phyloP scores from a whole-genome alignment of 1,284 basidiomycete species.

The Sporisorium graminicola region DNA sequence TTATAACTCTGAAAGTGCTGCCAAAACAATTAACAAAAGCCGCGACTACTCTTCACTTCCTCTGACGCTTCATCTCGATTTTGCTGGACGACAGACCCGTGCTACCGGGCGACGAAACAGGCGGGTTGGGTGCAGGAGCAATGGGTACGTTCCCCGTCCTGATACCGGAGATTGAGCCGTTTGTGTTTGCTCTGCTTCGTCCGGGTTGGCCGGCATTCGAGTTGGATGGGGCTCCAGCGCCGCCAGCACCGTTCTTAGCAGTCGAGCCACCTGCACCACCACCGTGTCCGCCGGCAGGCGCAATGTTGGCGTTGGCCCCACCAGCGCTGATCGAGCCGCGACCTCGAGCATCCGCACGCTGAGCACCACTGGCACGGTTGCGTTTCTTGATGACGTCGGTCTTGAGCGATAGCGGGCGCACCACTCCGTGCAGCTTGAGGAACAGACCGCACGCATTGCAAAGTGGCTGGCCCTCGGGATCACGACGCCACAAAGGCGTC shows the following conservation, averaged over 20 bases:
- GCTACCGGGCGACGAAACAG: conserved; percentile 45
- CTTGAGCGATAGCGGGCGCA: conserved; percentile 91
- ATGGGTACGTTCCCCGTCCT: conserved; percentile 50
- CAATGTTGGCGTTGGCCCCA: conserved; percentile 27
- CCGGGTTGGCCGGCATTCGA: background rate
- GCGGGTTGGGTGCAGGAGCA: conserved; percentile 46
- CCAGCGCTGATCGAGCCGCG: conserved; percentile 18
- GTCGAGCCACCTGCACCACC: conserved; percentile 1
- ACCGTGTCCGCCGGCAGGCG: conserved; percentile 21
- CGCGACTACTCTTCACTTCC: conserved; percentile 19
- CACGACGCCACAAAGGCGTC: conserved; percentile 92
- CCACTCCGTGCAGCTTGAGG: conserved; percentile 93
- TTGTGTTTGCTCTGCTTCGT: conserved; percentile 29
- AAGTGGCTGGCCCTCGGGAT: conserved; percentile 92
- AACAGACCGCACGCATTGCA: conserved; percentile 73
- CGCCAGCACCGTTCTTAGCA: conserved; percentile 16
- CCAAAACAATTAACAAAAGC: background rate
- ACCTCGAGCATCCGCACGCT: conserved; percentile 30
- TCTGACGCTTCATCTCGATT: conserved; percentile 50
- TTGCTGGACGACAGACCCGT: conserved; percentile 32
- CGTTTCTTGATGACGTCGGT: conserved; percentile 98
- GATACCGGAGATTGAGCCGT: conserved; percentile 40
- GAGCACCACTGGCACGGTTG: conserved; percentile 59
- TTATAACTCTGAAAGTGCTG: background rate
- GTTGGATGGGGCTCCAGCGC: background rate